A percentile compares a stretch with the other conserved stretches of the same genome.
These are phyloP conservation scores for Diaporthe amygdali DNA, from an alignment of 2,329 filamentous ascomycete genomes.

Conservation along the genomic window DNA sequence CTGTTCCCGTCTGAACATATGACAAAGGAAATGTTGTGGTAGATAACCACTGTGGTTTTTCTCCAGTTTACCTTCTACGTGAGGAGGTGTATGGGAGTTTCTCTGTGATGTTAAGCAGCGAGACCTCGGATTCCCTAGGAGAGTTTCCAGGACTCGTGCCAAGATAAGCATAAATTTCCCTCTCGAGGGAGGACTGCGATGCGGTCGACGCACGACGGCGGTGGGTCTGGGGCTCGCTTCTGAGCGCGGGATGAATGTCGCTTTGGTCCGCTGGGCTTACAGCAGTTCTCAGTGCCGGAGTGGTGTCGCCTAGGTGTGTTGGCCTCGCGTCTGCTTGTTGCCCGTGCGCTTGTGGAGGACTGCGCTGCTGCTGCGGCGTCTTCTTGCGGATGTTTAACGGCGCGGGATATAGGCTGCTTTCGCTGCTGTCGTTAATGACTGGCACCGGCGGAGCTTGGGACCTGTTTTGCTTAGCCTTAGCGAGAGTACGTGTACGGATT, in stretches of 20 bases:
- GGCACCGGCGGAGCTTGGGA: background rate
- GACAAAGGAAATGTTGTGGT: constrained; percentile 3
- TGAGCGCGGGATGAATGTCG: background rate
- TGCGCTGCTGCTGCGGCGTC: background rate
- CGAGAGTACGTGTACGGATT: background rate
- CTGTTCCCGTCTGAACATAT: background rate
- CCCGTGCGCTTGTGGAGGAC: background rate
- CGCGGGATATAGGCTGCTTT: background rate
- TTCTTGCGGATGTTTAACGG: background rate
- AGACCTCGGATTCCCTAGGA: background rate
- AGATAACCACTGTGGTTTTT: background rate
- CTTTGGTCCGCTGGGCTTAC: too few relatives aligned
- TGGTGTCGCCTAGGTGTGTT: background rate
- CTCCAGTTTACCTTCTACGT: background rate
- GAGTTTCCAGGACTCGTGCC: background rate
- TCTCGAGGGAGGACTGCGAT: background rate
- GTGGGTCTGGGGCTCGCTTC: background rate
- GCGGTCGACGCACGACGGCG: background rate
- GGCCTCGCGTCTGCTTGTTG: background rate
- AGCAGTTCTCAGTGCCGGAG: background rate
- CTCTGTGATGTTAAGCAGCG: background rate
- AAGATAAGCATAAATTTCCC: background rate
- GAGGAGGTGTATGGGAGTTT: background rate
- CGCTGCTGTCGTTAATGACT: background rate
- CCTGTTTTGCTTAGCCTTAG: background rate